A percentile compares a stretch with the other conserved stretches of the same genome.
Conservation (phyloP, 371 early-diverging fungal species). For the Saksenaea oblongispora region DNA sequence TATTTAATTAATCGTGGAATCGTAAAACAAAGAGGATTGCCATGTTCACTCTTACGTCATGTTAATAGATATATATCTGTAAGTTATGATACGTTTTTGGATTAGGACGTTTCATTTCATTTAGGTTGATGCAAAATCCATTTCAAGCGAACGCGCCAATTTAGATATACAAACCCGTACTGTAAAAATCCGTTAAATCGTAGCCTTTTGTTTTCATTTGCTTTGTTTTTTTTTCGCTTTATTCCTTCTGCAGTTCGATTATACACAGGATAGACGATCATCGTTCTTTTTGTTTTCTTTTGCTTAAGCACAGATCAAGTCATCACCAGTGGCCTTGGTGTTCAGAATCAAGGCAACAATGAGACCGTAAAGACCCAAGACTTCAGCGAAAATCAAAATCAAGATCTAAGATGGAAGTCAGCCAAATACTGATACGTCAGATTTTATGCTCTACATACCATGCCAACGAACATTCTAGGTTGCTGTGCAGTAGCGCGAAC, state of each 20-base stretch:
- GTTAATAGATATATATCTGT: too few species aligned
- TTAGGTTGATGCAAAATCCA: too few species aligned
- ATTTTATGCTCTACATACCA: constrained; percentile 58
- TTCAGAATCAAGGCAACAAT: constrained; percentile 97
- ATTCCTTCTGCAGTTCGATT: constrained; percentile 1
- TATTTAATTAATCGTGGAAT: too few species aligned
- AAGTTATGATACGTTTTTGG: too few species aligned
- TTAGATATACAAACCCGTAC: background rate
- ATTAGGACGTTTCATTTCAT: too few species aligned
- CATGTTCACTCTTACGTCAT: too few species aligned
- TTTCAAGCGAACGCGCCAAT: background rate
- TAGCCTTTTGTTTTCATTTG: background rate
- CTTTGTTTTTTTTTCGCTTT: background rate
- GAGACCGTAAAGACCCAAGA: constrained; percentile 91
- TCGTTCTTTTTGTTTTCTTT: constrained; percentile 2
- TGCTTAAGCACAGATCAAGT: constrained; percentile 35
- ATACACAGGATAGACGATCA: background rate
- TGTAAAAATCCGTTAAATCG: too few species aligned
- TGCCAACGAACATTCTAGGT: constrained; percentile 92
- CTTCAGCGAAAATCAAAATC: constrained; percentile 99
- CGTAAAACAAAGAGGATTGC: too few species aligned
- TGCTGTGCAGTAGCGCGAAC: constrained; percentile 93
- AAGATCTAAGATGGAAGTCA: constrained; percentile 47
- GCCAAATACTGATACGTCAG: background rate
- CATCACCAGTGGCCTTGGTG: constrained; percentile 71